phyloP scores from a whole-genome alignment of 495 filamentous ascomycete species.

The Penicillium angulare region DNA sequence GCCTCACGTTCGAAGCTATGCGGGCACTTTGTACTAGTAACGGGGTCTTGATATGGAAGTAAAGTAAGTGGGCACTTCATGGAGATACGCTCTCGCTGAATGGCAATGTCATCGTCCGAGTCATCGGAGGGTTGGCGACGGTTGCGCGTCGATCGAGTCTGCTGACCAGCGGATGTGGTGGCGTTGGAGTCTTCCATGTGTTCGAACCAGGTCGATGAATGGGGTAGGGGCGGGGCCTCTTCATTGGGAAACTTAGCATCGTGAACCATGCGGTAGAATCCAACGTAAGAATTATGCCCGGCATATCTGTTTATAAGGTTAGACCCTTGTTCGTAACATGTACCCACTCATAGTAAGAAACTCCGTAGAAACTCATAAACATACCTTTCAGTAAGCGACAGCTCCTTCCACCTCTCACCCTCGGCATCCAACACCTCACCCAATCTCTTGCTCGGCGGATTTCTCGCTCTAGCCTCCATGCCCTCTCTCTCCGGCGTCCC shows the following conservation, averaged over 20 bases:
- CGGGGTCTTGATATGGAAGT: slow-evolving; percentile 65
- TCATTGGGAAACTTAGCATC: slow-evolving; percentile 68
- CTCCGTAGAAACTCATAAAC: background rate
- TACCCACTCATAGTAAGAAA: background rate
- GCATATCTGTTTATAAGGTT: slow-evolving; percentile 52
- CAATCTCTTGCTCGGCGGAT: slow-evolving; percentile 27
- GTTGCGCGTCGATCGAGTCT: slow-evolving; percentile 13
- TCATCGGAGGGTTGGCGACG: slow-evolving; percentile 35
- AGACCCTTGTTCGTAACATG: background rate
- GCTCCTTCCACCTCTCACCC: slow-evolving; percentile 27
- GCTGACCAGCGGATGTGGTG: background rate
- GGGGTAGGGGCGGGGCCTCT: slow-evolving; percentile 60
- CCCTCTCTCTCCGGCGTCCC: slow-evolving; percentile 19
- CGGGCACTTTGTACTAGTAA: slow-evolving; percentile 72
- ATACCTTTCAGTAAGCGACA: slow-evolving; percentile 42
- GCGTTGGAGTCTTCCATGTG: slow-evolving; percentile 43
- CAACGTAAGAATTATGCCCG: slow-evolving; percentile 73
- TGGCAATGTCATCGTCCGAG: slow-evolving; percentile 74
- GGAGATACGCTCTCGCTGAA: slow-evolving; percentile 65
- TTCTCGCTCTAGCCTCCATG: slow-evolving; percentile 16
- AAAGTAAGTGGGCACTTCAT: slow-evolving; percentile 83
- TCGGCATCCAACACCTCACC: slow-evolving; percentile 27
- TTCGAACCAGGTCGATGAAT: slow-evolving; percentile 71
- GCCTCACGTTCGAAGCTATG: slow-evolving; percentile 80
- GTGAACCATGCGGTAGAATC: slow-evolving; percentile 75